Percentiles rank a stretch among this genome's conserved stretches.
phyloP scores from a whole-genome alignment of 305 asterid genomes.

The Coffea humblotiana region DNA sequence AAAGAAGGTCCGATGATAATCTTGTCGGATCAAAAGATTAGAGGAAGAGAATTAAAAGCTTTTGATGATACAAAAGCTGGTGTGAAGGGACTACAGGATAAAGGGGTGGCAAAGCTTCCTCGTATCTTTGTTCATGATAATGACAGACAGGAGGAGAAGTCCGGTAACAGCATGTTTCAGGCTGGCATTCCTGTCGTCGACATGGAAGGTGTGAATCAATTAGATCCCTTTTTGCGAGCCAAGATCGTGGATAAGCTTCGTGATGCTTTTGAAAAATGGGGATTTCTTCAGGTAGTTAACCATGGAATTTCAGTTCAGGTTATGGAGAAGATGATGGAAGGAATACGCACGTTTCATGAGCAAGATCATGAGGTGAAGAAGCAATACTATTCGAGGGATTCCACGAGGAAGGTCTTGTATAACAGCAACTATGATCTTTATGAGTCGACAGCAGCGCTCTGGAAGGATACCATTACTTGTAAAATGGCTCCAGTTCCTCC shows the following conservation, averaged over 20 bases:
- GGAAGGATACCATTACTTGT: conserved; percentile 25
- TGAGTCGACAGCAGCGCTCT: conserved; percentile 1
- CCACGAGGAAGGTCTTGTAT: not conserved
- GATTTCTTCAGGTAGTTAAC: not conserved
- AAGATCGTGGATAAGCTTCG: not conserved
- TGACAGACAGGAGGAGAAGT: not conserved
- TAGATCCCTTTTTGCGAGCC: not conserved
- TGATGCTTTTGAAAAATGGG: conserved; percentile 17
- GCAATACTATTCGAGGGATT: conserved; percentile 18
- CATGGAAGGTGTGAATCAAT: not conserved
- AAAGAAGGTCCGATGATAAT: not conserved
- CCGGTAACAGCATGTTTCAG: not conserved
- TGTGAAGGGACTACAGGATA: conserved; percentile 27
- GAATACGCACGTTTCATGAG: conserved; percentile 16
- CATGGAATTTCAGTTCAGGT: conserved; percentile 17
- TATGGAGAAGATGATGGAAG: conserved; percentile 15
- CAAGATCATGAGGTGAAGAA: conserved; percentile 22
- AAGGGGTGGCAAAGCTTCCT: conserved; percentile 8
- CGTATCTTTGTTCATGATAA: conserved; percentile 14
- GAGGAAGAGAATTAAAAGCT: conserved; percentile 13
- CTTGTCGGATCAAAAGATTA: not conserved
- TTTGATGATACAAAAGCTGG: conserved; percentile 31
- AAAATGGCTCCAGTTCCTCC: conserved; percentile 21
- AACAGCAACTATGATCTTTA: conserved; percentile 26
- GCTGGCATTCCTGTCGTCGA: conserved; percentile 5